These are phyloP conservation scores for Pistacia vera DNA, from an alignment of 345 rosid species.

Conservation along the genomic window DNA sequence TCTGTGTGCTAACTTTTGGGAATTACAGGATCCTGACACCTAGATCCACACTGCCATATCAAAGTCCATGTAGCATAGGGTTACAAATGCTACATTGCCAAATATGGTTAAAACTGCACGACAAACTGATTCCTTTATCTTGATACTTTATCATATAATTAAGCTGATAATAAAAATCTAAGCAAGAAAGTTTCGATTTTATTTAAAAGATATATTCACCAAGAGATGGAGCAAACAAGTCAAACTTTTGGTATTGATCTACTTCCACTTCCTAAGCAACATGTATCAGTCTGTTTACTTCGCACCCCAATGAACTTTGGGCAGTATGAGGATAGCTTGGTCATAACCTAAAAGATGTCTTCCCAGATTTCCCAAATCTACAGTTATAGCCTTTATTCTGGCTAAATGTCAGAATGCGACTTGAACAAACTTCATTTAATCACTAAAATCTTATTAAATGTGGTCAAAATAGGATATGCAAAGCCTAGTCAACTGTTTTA, in stretches of 20 bases:
- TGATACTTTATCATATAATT: neutral
- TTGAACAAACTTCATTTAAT: neutral
- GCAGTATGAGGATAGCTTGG: neutral
- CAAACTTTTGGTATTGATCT: neutral
- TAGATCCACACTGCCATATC: neutral
- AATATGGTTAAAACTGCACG: neutral
- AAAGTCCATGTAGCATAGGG: neutral
- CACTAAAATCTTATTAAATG: neutral
- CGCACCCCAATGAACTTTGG: neutral
- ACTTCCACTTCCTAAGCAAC: neutral
- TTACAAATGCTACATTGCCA: neutral
- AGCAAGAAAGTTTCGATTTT: too few relatives aligned
- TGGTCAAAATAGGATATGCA: neutral
- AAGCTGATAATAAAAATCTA: neutral
- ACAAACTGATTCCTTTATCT: neutral
- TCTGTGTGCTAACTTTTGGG: neutral
- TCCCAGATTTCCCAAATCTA: neutral
- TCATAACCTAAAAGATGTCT: neutral
- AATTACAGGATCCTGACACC: neutral
- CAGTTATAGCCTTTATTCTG: neutral
- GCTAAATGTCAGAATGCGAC: neutral
- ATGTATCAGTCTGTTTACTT: neutral
- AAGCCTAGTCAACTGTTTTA: neutral
- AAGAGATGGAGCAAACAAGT: neutral
- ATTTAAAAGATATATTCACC: neutral